Conservation (phyloP, 2,329 filamentous ascomycete genomes). For the Fusarium lyarnte region DNA sequence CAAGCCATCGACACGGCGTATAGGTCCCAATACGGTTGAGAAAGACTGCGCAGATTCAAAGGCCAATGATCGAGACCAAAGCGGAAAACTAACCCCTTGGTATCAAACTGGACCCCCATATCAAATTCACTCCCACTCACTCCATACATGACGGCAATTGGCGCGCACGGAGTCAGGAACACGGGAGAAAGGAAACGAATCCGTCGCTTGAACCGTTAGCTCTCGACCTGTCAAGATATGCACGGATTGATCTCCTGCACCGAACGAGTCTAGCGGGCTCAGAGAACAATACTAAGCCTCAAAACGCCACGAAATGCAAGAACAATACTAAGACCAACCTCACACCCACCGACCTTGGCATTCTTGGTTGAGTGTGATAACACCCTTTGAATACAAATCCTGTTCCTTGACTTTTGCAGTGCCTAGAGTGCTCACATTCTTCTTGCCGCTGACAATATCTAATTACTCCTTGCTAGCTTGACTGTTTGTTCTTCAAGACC, state of each 20-base stretch:
- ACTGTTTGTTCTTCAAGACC: conserved; percentile 19
- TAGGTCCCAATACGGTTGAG: background rate
- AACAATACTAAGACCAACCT: conserved; percentile 48
- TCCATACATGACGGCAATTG: conserved; percentile 4
- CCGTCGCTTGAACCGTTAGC: conserved; percentile 13
- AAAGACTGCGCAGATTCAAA: background rate
- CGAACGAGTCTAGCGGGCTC: conserved; percentile 4
- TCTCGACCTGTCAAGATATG: conserved; percentile 34
- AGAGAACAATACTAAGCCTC: conserved; percentile 49
- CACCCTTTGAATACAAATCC: conserved; percentile 21
- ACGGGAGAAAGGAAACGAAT: conserved; percentile 18
- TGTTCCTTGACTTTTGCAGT: background rate
- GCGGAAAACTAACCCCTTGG: background rate
- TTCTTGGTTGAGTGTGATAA: conserved; percentile 32
- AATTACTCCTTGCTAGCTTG: conserved; percentile 5
- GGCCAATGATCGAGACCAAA: conserved; percentile 16
- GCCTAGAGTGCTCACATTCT: conserved; percentile 24
- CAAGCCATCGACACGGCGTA: conserved; percentile 5
- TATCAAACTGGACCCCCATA: background rate
- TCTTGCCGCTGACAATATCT: conserved; percentile 34
- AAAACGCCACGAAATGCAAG: conserved; percentile 42
- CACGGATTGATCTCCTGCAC: conserved; percentile 23
- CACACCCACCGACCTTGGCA: conserved; percentile 23
- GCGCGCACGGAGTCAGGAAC: conserved; percentile 25
- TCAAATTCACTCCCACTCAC: background rate